These are phyloP conservation scores for Backusella tuberculispora DNA, from an alignment of 192 early-diverging fungal species.

Conservation along the genomic window DNA sequence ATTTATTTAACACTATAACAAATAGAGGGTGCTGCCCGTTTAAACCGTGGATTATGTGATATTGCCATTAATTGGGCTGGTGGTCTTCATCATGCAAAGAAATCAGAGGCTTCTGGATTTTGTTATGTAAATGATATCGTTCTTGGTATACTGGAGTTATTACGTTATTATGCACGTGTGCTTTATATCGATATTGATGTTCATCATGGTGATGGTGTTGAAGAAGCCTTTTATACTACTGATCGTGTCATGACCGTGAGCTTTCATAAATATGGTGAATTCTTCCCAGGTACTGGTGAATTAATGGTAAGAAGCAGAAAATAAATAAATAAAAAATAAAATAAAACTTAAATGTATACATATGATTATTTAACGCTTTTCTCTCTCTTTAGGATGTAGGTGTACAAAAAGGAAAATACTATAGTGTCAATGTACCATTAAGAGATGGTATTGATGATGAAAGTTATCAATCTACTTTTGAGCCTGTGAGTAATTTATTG, in stretches of 20 bases:
- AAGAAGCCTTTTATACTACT: slow-evolving; percentile 93
- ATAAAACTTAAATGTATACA: not conserved
- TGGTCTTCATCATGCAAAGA: slow-evolving; percentile 85
- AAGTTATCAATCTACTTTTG: slow-evolving; percentile 73
- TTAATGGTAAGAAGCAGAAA: slow-evolving; percentile 53
- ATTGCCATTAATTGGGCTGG: slow-evolving; percentile 94
- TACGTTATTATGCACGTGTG: slow-evolving; percentile 84
- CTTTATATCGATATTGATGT: slow-evolving; percentile 94
- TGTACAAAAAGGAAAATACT: slow-evolving; percentile 85
- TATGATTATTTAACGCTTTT: not conserved
- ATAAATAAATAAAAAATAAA: not conserved
- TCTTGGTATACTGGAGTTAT: slow-evolving; percentile 55
- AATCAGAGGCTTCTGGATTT: slow-evolving; percentile 86
- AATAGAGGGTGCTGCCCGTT: slow-evolving; percentile 80
- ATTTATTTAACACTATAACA: slow-evolving; percentile 5
- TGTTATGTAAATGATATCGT: slow-evolving; percentile 98
- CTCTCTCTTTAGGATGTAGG: slow-evolving; percentile 78
- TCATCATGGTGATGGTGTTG: slow-evolving; percentile 94
- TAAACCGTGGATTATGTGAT: slow-evolving; percentile 81
- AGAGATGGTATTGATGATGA: slow-evolving; percentile 95
- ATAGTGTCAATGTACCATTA: slow-evolving; percentile 93
- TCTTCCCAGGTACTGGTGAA: slow-evolving; percentile 96
- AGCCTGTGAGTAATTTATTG: slow-evolving; percentile 49
- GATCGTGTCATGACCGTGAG: slow-evolving; percentile 95
- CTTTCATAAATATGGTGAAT: slow-evolving; percentile 95